Evolutionary conservation across 345 rosid genomes (phyloP), one percentile per base, ranked within the genome.

Genomic region (Citrus hindsii): DNA sequence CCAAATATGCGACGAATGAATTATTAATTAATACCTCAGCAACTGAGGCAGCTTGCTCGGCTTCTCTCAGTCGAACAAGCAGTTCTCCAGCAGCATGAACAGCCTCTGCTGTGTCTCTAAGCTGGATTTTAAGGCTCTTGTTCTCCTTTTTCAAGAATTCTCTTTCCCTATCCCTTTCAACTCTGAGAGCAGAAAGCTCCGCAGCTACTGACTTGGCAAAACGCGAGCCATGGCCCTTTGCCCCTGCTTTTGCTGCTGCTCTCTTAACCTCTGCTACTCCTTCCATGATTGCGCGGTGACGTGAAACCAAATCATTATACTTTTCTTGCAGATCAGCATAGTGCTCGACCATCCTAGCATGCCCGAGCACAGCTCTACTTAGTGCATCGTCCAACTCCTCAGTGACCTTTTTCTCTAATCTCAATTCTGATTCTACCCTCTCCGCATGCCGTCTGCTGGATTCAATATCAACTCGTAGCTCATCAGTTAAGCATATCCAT

Each of bases 11-110:
- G 14, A n/a, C 42, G 1, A 16, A 33, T 72, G 33, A 65, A n/a
- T 58, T 55, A 77, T 69, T 66, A 56, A 33, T 81, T 66, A 33
- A 6, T 87, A 94, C 99, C 99, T 90, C 93, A 51, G 97, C 93
- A 72, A 76, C 83, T 67, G 94, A 81, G 73, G 98, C 91, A 13
- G 93, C 87, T 76, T 92, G 95, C 80, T 94, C 98, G 16, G 99
- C 94, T 88, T 94, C 99, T 86, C 91, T 89, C 35, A 95, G 90
- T 83, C 97, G 81, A 32, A 91, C 97, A 51, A 95, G 98, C 35
- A 95, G 92, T 84, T 95, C 99, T 81, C 99, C 99, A 38, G 99
- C 98, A 61, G 97, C 94, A 82, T 94, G 99, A 77, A 94, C 99
- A 60, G 98, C 99, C 83, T 96, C 99, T 53, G 98, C 99, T 56